Percentiles rank a stretch among this genome's conserved stretches.
Conservation (phyloP, 805 yeast species). For the Monosporozyma unispora region DNA sequence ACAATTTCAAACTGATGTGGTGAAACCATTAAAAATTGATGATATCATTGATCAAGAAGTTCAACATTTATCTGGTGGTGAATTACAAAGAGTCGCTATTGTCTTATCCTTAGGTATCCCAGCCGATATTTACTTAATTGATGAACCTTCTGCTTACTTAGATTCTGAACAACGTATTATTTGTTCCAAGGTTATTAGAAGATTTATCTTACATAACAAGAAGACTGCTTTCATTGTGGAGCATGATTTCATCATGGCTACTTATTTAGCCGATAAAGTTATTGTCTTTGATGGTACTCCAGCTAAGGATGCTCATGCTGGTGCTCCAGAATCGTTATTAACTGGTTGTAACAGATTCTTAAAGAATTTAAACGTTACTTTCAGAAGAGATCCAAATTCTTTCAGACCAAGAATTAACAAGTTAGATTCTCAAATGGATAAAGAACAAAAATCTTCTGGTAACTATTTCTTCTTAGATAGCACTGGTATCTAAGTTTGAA, state of each 20-base stretch:
- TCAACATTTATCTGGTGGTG: slow-evolving; percentile 97
- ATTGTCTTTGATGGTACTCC: slow-evolving; percentile 97
- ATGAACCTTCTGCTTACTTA: slow-evolving; percentile 97
- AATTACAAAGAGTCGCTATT: slow-evolving; percentile 97
- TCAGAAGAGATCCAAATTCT: slow-evolving; percentile 98
- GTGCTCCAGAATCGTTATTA: slow-evolving; percentile 82
- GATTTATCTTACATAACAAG: slow-evolving; percentile 91
- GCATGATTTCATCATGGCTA: slow-evolving; percentile 99
- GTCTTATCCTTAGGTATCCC: slow-evolving; percentile 87
- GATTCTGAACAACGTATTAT: slow-evolving; percentile 99
- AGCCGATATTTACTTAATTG: slow-evolving; percentile 94
- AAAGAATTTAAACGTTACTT: slow-evolving; percentile 94
- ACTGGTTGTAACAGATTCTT: slow-evolving; percentile 97
- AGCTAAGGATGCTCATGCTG: slow-evolving; percentile 75
- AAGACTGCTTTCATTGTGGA: slow-evolving; percentile 99
- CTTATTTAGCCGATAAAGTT: slow-evolving; percentile 96
- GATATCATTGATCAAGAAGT: slow-evolving; percentile 96
- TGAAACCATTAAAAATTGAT: slow-evolving; percentile 88
- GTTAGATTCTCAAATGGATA: slow-evolving; percentile 97
- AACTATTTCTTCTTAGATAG: slow-evolving; percentile 93
- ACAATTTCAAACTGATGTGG: slow-evolving; percentile 97
- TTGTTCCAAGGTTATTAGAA: slow-evolving; percentile 96
- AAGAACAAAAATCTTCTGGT: slow-evolving; percentile 87
- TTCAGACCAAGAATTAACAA: slow-evolving; percentile 98
- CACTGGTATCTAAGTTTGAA: slow-evolving; percentile 32